phyloP scores from a whole-genome alignment of 306 rosid species.

The Cicer cuneatum region DNA sequence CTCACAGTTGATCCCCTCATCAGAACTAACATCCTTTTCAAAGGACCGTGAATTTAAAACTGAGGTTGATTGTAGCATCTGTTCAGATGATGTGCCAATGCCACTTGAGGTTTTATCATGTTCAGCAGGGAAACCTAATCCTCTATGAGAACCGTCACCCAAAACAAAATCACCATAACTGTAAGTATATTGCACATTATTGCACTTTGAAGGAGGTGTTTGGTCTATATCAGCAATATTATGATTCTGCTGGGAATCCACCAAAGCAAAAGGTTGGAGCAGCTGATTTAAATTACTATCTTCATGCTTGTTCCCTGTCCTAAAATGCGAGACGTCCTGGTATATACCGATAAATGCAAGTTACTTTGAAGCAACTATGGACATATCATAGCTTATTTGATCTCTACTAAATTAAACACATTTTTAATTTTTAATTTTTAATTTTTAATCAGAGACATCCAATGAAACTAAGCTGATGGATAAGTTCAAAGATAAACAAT shows the following conservation, averaged over 20 bases:
- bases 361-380: slow-evolving; percentile 38
- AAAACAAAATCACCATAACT: slow-evolving; percentile 67
- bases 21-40: slow-evolving; percentile 56
- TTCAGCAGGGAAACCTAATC: slow-evolving; percentile 80
- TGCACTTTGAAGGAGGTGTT: slow-evolving; percentile 58
- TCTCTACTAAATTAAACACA: slow-evolving; percentile 33
- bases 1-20: slow-evolving; percentile 49
- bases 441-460: slow-evolving; percentile 6
- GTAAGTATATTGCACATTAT: slow-evolving; percentile 59
- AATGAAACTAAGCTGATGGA: not conserved
- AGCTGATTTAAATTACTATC: slow-evolving; percentile 46
- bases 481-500: slow-evolving; percentile 33
- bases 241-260: slow-evolving; percentile 54
- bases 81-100: slow-evolving; percentile 50
- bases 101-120: slow-evolving; percentile 57
- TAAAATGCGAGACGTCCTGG: slow-evolving; percentile 56
- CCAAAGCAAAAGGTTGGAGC: slow-evolving; percentile 56
- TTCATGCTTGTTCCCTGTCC: slow-evolving; percentile 43
- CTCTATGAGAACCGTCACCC: slow-evolving; percentile 79
- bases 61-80: slow-evolving; percentile 53
- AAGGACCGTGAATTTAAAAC: slow-evolving; percentile 53
- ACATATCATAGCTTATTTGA: slow-evolving; percentile 22
- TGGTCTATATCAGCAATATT: slow-evolving; percentile 58
- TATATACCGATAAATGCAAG: slow-evolving; percentile 36
- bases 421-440: not conserved